Conservation (phyloP, 2,329 filamentous ascomycete species). For the Furcasterigmium furcatum region DNA sequence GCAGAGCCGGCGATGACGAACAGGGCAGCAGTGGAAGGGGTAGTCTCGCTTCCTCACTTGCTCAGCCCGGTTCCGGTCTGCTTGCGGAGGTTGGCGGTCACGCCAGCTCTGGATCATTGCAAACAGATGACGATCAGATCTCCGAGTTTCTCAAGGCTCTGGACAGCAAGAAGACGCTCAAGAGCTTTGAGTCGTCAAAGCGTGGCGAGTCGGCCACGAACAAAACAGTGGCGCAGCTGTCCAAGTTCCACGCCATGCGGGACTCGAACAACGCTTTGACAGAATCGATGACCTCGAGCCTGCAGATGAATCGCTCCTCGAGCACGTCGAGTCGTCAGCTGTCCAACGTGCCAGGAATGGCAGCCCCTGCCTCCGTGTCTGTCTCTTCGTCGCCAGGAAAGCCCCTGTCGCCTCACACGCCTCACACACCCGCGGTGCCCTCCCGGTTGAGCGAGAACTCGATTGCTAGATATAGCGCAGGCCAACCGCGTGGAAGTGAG, state of each 20-base stretch:
- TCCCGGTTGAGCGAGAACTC: constrained; percentile 91
- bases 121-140: constrained; percentile 86
- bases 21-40: constrained; percentile 78
- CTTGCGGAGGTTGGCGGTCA: constrained; percentile 68
- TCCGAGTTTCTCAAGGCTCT: constrained; percentile 88
- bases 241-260: constrained; percentile 82
- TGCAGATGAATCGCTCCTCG: constrained; percentile 79
- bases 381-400: constrained; percentile 88
- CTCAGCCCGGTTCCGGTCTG: constrained; percentile 74
- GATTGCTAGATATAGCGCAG: constrained; percentile 62
- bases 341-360: constrained; percentile 60
- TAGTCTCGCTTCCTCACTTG: constrained; percentile 66
- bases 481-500: constrained; percentile 21
- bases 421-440: constrained; percentile 89
- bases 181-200: constrained; percentile 68
- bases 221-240: constrained; percentile 74
- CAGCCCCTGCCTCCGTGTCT: constrained; percentile 73
- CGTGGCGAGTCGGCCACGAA: constrained; percentile 69
- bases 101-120: constrained; percentile 63
- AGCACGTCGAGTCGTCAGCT: constrained; percentile 65
- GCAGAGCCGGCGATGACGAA: constrained; percentile 66
- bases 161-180: constrained; percentile 82
- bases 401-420: constrained; percentile 83
- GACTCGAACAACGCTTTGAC: constrained; percentile 87
- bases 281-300: constrained; percentile 89